Conservation (phyloP, 2,329 filamentous ascomycete genomes). For the Mariannaea elegans region DNA sequence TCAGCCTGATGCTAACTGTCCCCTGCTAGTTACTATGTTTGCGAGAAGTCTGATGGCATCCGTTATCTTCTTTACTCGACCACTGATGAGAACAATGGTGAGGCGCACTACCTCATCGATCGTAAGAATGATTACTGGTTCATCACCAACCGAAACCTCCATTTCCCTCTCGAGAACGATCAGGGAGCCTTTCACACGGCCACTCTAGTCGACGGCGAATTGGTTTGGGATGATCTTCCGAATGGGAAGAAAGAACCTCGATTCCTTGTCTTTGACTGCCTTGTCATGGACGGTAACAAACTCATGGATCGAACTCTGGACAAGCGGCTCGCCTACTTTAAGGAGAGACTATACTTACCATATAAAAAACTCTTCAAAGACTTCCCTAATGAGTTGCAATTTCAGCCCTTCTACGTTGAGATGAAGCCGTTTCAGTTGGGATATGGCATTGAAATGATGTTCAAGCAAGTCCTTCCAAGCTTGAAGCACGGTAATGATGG, state of each 20-base stretch:
- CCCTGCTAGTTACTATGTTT: slow-evolving; percentile 82
- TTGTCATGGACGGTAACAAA: slow-evolving; percentile 80
- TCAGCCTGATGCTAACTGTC: slow-evolving; percentile 17
- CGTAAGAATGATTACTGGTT: slow-evolving; percentile 98
- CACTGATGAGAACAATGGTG: slow-evolving; percentile 64
- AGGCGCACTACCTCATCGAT: slow-evolving; percentile 93
- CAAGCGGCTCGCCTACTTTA: slow-evolving; percentile 89
- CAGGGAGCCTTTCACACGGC: slow-evolving; percentile 75
- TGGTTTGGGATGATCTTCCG: slow-evolving; percentile 83
- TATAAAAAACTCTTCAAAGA: slow-evolving; percentile 70
- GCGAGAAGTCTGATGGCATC: slow-evolving; percentile 97
- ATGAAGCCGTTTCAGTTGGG: slow-evolving; percentile 90
- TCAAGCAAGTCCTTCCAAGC: slow-evolving; percentile 82
- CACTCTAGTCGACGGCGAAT: slow-evolving; percentile 91
- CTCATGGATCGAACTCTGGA: slow-evolving; percentile 84
- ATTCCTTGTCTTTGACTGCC: slow-evolving; percentile 93
- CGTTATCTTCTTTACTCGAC: slow-evolving; percentile 94
- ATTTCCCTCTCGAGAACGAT: slow-evolving; percentile 79
- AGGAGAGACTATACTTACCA: slow-evolving; percentile 77
- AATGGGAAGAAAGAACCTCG: slow-evolving; percentile 76
- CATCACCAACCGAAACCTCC: slow-evolving; percentile 73
- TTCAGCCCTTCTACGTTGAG: slow-evolving; percentile 81
- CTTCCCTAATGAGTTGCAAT: slow-evolving; percentile 74
- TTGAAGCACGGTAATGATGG: slow-evolving; percentile 95
- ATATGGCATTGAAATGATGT: slow-evolving; percentile 93